These are phyloP conservation scores for Thalassiosira ordinaria DNA, from an alignment of 352 stramenopile species.

Conservation along the genomic window DNA sequence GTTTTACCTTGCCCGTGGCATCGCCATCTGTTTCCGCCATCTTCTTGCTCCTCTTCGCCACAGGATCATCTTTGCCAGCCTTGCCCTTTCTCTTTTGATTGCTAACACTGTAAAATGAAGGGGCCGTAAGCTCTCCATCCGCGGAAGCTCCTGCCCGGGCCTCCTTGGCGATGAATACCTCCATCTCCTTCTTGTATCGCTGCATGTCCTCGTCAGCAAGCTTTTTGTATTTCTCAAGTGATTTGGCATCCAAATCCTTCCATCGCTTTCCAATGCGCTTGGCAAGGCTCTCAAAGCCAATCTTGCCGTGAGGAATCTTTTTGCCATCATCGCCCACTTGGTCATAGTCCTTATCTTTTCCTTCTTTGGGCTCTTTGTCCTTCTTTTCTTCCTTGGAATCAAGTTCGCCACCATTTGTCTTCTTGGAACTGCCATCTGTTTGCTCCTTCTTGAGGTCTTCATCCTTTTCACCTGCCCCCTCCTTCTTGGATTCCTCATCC, in stretches of 20 bases:
- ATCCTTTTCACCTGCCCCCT: too few species aligned
- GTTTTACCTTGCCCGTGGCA: too few species aligned
- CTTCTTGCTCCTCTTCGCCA: background rate
- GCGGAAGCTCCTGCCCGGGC: background rate
- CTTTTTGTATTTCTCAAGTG: constrained; percentile 71
- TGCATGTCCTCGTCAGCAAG: constrained; percentile 71
- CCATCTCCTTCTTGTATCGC: constrained; percentile 78
- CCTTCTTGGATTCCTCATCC: constrained; percentile 22
- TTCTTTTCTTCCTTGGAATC: too few species aligned
- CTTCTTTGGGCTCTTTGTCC: too few species aligned
- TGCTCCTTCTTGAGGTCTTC: too few species aligned
- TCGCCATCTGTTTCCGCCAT: too few species aligned
- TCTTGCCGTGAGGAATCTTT: constrained; percentile 71
- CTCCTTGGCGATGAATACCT: constrained; percentile 67
- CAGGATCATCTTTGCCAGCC: background rate
- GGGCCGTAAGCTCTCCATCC: background rate
- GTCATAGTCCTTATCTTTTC: constrained; percentile 44
- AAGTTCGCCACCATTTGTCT: too few species aligned
- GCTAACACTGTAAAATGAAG: background rate
- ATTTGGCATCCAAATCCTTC: constrained; percentile 53
- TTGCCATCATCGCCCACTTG: constrained; percentile 47
- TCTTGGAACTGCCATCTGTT: too few species aligned
- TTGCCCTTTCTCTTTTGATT: background rate
- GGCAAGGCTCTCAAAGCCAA: constrained; percentile 78
- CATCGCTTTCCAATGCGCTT: constrained; percentile 72